Percentiles rank a stretch among this genome's conserved stretches.
Evolutionary conservation across 192 early-diverging fungal genomes (phyloP).

Genomic region (Podila epicladia): DNA sequence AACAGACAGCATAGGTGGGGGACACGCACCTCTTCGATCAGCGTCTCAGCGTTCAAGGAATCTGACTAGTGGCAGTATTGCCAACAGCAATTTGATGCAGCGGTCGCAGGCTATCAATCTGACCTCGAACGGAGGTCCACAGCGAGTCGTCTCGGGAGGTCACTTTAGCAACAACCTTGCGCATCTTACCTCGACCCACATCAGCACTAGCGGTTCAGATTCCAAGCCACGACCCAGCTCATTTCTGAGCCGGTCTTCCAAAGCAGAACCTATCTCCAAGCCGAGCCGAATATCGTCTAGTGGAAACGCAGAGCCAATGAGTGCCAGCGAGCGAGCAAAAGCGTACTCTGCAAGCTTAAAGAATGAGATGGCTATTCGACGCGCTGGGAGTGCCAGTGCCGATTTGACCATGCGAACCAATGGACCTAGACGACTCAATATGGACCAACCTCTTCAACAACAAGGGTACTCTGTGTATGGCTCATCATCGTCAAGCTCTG

Average conservation of each 20-base stretch:
- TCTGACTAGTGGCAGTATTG: slow-evolving; percentile 16
- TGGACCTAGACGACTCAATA: slow-evolving; percentile 7
- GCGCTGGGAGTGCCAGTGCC: slow-evolving; percentile 3
- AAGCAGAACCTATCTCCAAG: slow-evolving; percentile 27
- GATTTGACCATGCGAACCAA: slow-evolving; percentile 6
- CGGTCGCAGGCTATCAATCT: slow-evolving; percentile 37
- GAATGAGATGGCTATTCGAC: slow-evolving; percentile 38
- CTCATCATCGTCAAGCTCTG: slow-evolving; percentile 1
- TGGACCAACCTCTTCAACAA: slow-evolving; percentile 3
- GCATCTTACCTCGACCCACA: too few species aligned
- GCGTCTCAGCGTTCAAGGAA: slow-evolving; percentile 24
- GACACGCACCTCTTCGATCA: slow-evolving; percentile 11
- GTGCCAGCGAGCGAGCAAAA: slow-evolving; percentile 44
- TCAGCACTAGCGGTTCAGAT: too few species aligned
- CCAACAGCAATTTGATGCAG: slow-evolving; percentile 15
- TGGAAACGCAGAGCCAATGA: slow-evolving; percentile 17
- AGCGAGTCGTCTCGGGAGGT: slow-evolving; percentile 22
- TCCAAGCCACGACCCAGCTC: slow-evolving; percentile 11
- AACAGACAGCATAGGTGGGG: neutral
- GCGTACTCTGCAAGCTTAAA: slow-evolving; percentile 40
- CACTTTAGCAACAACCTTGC: slow-evolving; percentile 1
- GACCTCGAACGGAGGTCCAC: slow-evolving; percentile 35
- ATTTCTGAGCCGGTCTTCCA: slow-evolving; percentile 11
- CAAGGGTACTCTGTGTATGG: slow-evolving; percentile 21
- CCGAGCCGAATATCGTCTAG: slow-evolving; percentile 15